A percentile compares a stretch with the other conserved stretches of the same genome.
phyloP scores from a whole-genome alignment of 2,329 filamentous ascomycete genomes.

The Trichoderma harzianum region DNA sequence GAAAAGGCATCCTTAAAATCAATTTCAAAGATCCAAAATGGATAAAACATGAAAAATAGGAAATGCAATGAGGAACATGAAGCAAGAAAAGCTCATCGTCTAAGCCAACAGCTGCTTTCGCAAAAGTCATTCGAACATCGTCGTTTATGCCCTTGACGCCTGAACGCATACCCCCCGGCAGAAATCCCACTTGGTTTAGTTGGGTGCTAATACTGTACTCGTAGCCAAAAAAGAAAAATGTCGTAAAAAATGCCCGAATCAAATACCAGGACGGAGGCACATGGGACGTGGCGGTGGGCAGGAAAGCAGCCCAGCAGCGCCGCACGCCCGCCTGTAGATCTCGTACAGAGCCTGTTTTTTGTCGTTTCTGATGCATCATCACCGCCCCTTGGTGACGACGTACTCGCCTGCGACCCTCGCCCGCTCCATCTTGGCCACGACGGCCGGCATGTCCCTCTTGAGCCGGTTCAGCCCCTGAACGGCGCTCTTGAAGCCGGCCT shows the following conservation, averaged over 20 bases:
- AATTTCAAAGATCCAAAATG: background rate
- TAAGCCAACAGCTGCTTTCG: background rate
- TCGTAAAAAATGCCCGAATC: conserved; percentile 5
- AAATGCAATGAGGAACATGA: background rate
- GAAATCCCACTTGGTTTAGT: background rate
- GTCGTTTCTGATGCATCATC: background rate
- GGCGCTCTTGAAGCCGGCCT: conserved; percentile 44
- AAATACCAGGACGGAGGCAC: conserved; percentile 2
- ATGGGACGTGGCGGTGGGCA: background rate
- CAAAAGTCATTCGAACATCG: background rate
- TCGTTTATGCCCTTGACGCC: conserved; percentile 13
- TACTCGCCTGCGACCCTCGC: conserved; percentile 59
- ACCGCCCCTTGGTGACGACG: conserved; percentile 37
- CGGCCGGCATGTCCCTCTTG: conserved; percentile 59
- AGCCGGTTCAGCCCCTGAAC: conserved; percentile 51
- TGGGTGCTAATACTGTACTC: background rate
- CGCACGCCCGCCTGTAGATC: background rate
- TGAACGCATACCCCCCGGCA: background rate
- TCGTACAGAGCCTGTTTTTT: background rate
- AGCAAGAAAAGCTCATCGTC: background rate
- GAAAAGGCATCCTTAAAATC: background rate
- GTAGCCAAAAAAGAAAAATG: background rate
- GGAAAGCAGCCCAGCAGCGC: background rate
- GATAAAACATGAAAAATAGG: background rate
- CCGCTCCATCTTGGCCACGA: conserved; percentile 63